Base-by-base conservation (phyloP, 1,284 basidiomycete genomes). In the Rugosomyces carneus region DNA sequence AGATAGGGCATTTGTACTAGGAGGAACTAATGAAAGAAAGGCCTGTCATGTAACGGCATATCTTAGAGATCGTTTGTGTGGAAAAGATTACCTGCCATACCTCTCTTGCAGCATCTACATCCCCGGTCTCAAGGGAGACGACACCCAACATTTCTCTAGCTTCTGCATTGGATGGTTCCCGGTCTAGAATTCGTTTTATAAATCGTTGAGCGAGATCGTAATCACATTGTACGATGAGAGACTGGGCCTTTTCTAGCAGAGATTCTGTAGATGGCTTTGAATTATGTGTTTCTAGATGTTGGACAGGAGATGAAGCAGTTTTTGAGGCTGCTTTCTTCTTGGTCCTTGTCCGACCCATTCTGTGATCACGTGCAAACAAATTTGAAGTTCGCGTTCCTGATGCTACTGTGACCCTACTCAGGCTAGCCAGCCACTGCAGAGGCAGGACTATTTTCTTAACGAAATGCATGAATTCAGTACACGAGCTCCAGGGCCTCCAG, bases 111-210 rank as follows among this genome's bases (percentile, higher is more conserved):
- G 64, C 69, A 2, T 87, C 80, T 8, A 86, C 62, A 32, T 93
- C 81, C 6, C 90, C 90, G 2, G 72, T 75, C 66, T 94, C 92
- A 5, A 93, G 73, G 50, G 86, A 76, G 0, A 78, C 73, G 0
- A 93, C 78, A 2, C 87, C 90, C 3, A 88, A 67, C 62, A 94
- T 81, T 64, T 94, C 90, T 55, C 75, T 80, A 1, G 86, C 91
- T 49, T 88, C 82, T 0, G 72, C 69, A 66, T 91, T 80, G 16
- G 65, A 65, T 4, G 81, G 73, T 45, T 85, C 78, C 31, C 81
- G 70, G 52, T 85, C 76, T 26, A 93, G 67, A 21, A 87, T 76
- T 31, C 89, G 78, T 42, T 74, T 68, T 37, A 83, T 72, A 60
- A 93, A 92, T 43, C 78, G 79, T 47, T 76, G 69, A 7, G 90